Evolutionary conservation across 352 stramenopile species (phyloP), one percentile per base, ranked within the genome.

Genomic region (Phytophthora brassicae): DNA sequence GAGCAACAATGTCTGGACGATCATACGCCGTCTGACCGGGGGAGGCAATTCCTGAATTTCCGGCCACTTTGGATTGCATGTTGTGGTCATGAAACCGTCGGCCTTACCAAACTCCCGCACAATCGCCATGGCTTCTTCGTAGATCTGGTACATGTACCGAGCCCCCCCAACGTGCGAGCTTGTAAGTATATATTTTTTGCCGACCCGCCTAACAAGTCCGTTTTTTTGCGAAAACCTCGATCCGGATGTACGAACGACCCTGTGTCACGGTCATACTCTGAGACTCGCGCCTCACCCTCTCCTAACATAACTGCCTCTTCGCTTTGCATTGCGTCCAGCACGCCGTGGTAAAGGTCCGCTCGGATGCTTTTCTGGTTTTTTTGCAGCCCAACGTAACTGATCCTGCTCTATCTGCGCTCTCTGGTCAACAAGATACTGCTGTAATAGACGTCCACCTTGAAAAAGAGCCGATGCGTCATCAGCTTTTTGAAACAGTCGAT

Each of bases 51-150:
- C 36, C 14, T 35, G 45, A 16, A 84, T 79, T 42, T 83, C 74
- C 11, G 56, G 38, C 69, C 72, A 88, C 24, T 64, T 59, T 1
- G 72, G 72, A 48, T 86, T 86, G 26, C 62, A 78, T 2, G 72
- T 86, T 14, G 75, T 68, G 0, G 79, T 85, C 12, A 84, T 61
- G 54, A 88, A 88, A 11, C 76, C 46, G 22, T 84, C 60, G 2
- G 71, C 72, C 19, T 68, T 74, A 3, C 67, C 74, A 22, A 60
- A 72, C n/a, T 72, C 45, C 1, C 69, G 64, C 8, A 84, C 72
- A 26, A 87, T 78, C 13, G 73, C 64, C 56, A 81, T 76, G 2
- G 59, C 48, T 42, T 87, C 70, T 59, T 74, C 44, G 28, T 70
- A 81, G 20, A 47, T 61, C 35, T 47, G 22, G 22, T 68, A 50